These are phyloP conservation scores for Sordaria brevicollis DNA, from an alignment of 495 filamentous ascomycete species.

Conservation along the genomic window DNA sequence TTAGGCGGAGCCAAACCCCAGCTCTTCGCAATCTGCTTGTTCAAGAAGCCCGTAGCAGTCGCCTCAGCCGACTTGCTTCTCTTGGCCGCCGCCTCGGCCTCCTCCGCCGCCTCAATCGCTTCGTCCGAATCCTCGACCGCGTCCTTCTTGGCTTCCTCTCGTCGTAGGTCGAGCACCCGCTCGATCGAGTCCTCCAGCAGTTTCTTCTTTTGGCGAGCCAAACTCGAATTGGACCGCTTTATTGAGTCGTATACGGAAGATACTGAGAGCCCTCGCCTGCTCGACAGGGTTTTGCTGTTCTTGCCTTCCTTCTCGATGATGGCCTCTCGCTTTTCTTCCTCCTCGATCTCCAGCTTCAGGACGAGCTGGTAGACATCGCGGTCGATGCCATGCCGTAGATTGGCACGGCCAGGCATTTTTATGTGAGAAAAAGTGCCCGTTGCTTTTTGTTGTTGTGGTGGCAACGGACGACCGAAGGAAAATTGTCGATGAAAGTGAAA, in stretches of 20 bases:
- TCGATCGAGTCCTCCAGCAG: constrained; percentile 79
- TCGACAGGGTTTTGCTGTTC: neutral
- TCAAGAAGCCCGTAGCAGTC: constrained; percentile 17
- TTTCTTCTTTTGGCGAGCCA: constrained; percentile 70
- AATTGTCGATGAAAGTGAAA: neutral
- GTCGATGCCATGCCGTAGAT: constrained; percentile 23
- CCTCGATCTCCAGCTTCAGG: constrained; percentile 49
- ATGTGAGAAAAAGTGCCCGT: neutral
- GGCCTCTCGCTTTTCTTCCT: constrained; percentile 25
- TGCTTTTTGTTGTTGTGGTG: neutral
- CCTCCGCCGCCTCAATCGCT: constrained; percentile 53
- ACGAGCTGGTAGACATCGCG: constrained; percentile 59
- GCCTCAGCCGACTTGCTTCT: constrained; percentile 12
- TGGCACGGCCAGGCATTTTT: constrained; percentile 7
- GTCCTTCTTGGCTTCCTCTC: constrained; percentile 49
- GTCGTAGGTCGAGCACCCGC: constrained; percentile 65
- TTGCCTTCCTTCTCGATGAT: constrained; percentile 3
- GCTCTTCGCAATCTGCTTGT: constrained; percentile 36
- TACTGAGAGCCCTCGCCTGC: constrained; percentile 38
- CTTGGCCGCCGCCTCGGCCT: constrained; percentile 14
- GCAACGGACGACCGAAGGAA: neutral
- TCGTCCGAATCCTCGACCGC: constrained; percentile 51
- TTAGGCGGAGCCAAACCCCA: constrained; percentile 45
- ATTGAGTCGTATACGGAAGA: constrained; percentile 63
- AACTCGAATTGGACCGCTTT: constrained; percentile 71